Evolutionary conservation across 495 filamentous ascomycete genomes (phyloP).

Genomic region (Aspergillus mulundensis): DNA sequence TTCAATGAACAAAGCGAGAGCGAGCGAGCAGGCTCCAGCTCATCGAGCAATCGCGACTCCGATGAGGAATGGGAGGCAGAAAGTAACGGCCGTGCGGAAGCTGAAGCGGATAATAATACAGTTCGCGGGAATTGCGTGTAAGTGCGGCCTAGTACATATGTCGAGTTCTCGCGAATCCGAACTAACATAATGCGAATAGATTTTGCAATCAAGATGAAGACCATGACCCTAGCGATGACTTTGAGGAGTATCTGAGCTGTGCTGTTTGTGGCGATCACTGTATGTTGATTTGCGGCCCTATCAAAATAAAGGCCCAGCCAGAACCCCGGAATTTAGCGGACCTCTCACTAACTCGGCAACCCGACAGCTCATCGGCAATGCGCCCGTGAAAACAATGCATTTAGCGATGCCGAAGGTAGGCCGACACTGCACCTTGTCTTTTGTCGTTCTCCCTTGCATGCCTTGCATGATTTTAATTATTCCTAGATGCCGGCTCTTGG

Average conservation of each 20-base stretch:
- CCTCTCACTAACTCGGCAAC: slow-evolving; percentile 31
- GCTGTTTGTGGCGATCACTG: slow-evolving; percentile 81
- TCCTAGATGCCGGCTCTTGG: slow-evolving; percentile 56
- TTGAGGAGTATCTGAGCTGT: slow-evolving; percentile 80
- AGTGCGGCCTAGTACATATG: slow-evolving; percentile 37
- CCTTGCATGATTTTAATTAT: slow-evolving; percentile 20
- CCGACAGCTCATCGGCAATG: slow-evolving; percentile 82
- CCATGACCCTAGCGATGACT: slow-evolving; percentile 80
- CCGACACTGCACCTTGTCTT: background rate
- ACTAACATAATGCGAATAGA: slow-evolving; percentile 36
- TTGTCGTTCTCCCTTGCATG: slow-evolving; percentile 1
- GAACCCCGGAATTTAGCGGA: slow-evolving; percentile 25
- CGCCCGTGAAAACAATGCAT: slow-evolving; percentile 71
- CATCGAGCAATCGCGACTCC: slow-evolving; percentile 58
- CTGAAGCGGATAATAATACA: slow-evolving; percentile 57
- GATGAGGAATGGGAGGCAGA: slow-evolving; percentile 67
- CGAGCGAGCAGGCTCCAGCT: slow-evolving; percentile 48
- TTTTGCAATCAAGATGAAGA: slow-evolving; percentile 83
- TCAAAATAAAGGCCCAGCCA: slow-evolving; percentile 22
- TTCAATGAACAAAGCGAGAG: slow-evolving; percentile 38
- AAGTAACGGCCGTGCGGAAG: slow-evolving; percentile 61
- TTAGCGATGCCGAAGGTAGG: slow-evolving; percentile 66
- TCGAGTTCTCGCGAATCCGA: slow-evolving; percentile 1
- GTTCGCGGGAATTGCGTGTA: slow-evolving; percentile 62
- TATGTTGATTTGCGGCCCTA: slow-evolving; percentile 49